Base-by-base conservation (phyloP, 2,329 filamentous ascomycete genomes). In the Ramularia endophylla region DNA sequence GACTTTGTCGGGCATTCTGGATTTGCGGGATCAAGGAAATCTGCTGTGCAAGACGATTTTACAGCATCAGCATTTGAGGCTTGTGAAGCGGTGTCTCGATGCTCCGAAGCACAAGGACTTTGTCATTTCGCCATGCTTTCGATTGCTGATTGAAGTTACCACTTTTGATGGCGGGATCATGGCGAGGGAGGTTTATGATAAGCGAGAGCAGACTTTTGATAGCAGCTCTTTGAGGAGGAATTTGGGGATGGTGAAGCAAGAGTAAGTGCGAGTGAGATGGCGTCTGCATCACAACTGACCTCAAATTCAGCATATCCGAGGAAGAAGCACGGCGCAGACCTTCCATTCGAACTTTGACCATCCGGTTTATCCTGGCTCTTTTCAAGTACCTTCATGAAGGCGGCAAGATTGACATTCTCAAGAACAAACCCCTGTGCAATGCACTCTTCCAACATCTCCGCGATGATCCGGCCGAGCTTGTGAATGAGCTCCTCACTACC, bases 41-140 rank as follows among this genome's bases (percentile, higher is more conserved):
- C 78, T 83, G 20, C 73, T 98, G 35, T 88, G 87, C 61, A 85
- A 86, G 51, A 86, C 86, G 12, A 68, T 97, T 30, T 68, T 98
- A 19, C 84, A 88, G 55, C 84, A 84, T 50, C 78, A 82, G 18
- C 87, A 95, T 52, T 72, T 89, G 48, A 87, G 89, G 53, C 75
- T 94, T 3, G 68, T 97, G 17, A 81, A 86, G 22, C 81, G 82
- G 45, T 87, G 87, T 45, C 67, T 97, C 13, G 83, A 85, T 3
- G 80, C 86, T 0, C 82, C 85, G 17, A 89, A 87, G 63, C 75
- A 80, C 35, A 95, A 94, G 59, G 87, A 88, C 28, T 87, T 86
- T 63, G 71, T 97, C 44, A 89, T 95, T 46, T 92, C 87, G 2
- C 90, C 92, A 1, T 89, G 85, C 17, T 68, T 98, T 44, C 81